Percentiles rank a stretch among this genome's conserved stretches.
These are phyloP conservation scores for Diplotaxis tenuifolia DNA, from an alignment of 345 rosid genomes.

Conservation along the genomic window DNA sequence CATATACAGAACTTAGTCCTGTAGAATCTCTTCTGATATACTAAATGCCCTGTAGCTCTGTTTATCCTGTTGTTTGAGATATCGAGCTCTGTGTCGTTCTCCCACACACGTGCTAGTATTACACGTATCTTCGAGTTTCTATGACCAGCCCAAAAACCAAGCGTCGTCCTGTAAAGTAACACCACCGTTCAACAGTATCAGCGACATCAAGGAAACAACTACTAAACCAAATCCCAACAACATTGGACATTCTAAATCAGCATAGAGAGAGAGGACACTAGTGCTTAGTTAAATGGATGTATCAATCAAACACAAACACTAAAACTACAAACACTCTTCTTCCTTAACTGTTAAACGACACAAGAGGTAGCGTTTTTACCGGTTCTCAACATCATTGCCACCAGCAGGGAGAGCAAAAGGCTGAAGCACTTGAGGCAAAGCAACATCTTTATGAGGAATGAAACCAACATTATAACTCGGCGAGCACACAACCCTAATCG, in stretches of 20 bases:
- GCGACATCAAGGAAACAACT: slow-evolving; percentile 18
- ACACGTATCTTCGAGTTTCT: slow-evolving; percentile 93
- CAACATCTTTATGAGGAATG: slow-evolving; percentile 96
- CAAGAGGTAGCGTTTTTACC: slow-evolving; percentile 40
- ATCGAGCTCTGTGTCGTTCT: slow-evolving; percentile 90
- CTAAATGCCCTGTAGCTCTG: slow-evolving; percentile 76
- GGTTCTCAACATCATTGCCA: slow-evolving; percentile 74
- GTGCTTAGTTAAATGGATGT: not conserved
- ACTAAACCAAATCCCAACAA: not conserved
- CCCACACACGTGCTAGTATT: slow-evolving; percentile 92
- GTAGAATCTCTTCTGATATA: slow-evolving; percentile 91
- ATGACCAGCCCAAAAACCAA: slow-evolving; percentile 99
- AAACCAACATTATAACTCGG: slow-evolving; percentile 93
- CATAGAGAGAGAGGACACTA: not conserved
- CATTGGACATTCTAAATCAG: not conserved
- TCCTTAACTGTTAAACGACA: not conserved
- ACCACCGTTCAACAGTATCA: not conserved
- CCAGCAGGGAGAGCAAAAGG: slow-evolving; percentile 95
- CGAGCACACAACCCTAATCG: slow-evolving; percentile 91
- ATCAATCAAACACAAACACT: not conserved
- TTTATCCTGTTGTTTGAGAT: slow-evolving; percentile 82
- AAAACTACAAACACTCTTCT: not conserved
- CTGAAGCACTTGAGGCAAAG: slow-evolving; percentile 91
- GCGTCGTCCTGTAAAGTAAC: slow-evolving; percentile 65
- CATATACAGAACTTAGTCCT: slow-evolving; percentile 88